Percentiles rank a stretch among this genome's conserved stretches.
Conservation (phyloP, 202 grass and related monocot genomes). For the Bolboschoenoplectus hybrid region DNA sequence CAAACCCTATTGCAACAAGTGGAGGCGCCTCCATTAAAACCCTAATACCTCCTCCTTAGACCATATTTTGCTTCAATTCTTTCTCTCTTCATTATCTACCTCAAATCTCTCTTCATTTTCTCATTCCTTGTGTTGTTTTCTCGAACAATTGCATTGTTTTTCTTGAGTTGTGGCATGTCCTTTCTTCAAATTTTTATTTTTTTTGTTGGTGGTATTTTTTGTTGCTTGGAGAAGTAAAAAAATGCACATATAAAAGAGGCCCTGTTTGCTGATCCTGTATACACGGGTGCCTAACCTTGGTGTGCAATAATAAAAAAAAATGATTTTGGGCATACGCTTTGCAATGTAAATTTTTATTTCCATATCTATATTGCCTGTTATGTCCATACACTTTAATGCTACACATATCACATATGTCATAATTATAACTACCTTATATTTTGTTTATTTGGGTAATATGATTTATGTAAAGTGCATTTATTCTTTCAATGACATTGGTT, state of each 20-base stretch:
- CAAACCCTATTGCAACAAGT: neutral
- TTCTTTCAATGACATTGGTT: no score
- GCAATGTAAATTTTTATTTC: constrained; percentile 28
- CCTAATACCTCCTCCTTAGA: neutral
- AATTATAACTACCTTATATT: no score
- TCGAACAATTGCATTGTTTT: neutral
- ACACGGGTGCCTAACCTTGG: constrained; percentile 36
- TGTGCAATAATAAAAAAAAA: constrained; percentile 22
- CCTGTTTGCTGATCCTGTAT: constrained; percentile 42
- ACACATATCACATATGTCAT: no score
- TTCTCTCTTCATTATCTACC: neutral
- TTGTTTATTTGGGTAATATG: no score
- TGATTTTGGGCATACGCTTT: constrained; percentile 34
- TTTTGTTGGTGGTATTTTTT: neutral
- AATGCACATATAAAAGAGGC: constrained; percentile 39
- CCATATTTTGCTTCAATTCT: no score
- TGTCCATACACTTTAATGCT: constrained; percentile 28
- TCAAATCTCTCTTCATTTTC: neutral
- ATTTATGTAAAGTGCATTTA: no score
- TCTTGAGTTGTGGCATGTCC: neutral
- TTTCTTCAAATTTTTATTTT: neutral
- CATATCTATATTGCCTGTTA: constrained; percentile 43
- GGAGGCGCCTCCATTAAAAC: neutral
- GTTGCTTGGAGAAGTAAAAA: neutral
- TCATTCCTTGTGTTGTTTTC: neutral